Evolutionary conservation across 345 rosid species (phyloP), one percentile per base, ranked within the genome.

Genomic region (Dipteronia sinensis): DNA sequence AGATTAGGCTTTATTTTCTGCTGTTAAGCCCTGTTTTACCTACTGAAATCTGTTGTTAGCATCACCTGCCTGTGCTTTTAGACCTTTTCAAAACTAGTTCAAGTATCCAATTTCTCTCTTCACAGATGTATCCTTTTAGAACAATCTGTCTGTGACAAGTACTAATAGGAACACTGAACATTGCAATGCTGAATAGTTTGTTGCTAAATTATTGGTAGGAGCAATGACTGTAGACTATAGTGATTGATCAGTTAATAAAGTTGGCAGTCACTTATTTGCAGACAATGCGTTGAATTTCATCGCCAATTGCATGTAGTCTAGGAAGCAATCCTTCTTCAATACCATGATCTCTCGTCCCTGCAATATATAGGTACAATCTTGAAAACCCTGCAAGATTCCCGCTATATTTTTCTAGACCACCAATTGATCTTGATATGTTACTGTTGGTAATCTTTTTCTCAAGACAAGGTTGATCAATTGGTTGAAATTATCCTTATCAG

Each of bases 401-500:
- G 27, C 56, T 65, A 17, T 65, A 72, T 44, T 72, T 19, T 61
- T 68, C 69, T 9, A 22, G 69, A 56, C 29, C 67, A 16, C 62
- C 69, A 19, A 65, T 49, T 22, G 23, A 47, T 25, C 38, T 44
- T 56, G 74, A 25, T 42, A 7, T 63, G 3, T 44, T 59, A 59
- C 40, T 69, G 9, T 59, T 69, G 61, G 20, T 25, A 20, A 25
- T 69, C 58, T 44, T 16, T 73, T 81, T 46, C 15, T 27, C 20
- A 6, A 38, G 65, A 66, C 69, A 69, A 20, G 66, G 66, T 67
- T 79, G 65, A 77, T 76, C 78, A 77, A 79, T 79, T 72, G 84
- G 78, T 79, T 74, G 74, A 71, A 42, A 71, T 82, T 29, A 73
- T 42, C 74, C 73, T 76, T 81, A 83, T 84, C 42, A 82, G 84